phyloP scores from a whole-genome alignment of 2,329 filamentous ascomycete genomes.

The Fusarium drepaniforme region DNA sequence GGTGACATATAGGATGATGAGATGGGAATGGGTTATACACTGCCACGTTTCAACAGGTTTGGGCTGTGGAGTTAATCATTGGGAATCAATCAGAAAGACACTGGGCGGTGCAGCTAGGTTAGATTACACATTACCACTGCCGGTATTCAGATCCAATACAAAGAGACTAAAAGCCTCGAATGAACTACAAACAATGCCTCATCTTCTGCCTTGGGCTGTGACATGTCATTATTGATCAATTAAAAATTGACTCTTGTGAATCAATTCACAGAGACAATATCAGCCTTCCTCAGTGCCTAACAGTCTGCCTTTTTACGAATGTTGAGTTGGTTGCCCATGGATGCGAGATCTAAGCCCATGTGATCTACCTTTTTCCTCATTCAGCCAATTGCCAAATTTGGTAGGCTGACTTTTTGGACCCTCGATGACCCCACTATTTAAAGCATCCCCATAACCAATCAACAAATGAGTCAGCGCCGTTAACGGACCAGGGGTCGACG shows the following conservation, averaged over 20 bases:
- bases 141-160: conserved; percentile 10
- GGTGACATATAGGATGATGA: conserved; percentile 23
- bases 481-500: not conserved
- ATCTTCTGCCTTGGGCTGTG: not conserved
- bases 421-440: not conserved
- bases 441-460: conserved; percentile 4
- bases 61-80: conserved; percentile 32
- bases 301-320: conserved; percentile 19
- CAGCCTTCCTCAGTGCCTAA: conserved; percentile 29
- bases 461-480: not conserved
- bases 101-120: conserved; percentile 3
- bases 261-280: not conserved
- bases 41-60: conserved; percentile 38
- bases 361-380: conserved; percentile 19
- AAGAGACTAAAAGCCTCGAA: conserved; percentile 14
- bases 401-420: conserved; percentile 24
- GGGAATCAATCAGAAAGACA: conserved; percentile 18
- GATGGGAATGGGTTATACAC: conserved; percentile 30
- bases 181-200: conserved; percentile 4
- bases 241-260: not conserved
- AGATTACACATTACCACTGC: conserved; percentile 11
- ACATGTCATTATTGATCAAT: not conserved
- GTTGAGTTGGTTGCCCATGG: not conserved
- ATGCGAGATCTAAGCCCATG: conserved; percentile 12
- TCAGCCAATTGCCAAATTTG: conserved; percentile 31